phyloP scores from a whole-genome alignment of 768 basidiomycete species.

The Paxillus rubicundulus region DNA sequence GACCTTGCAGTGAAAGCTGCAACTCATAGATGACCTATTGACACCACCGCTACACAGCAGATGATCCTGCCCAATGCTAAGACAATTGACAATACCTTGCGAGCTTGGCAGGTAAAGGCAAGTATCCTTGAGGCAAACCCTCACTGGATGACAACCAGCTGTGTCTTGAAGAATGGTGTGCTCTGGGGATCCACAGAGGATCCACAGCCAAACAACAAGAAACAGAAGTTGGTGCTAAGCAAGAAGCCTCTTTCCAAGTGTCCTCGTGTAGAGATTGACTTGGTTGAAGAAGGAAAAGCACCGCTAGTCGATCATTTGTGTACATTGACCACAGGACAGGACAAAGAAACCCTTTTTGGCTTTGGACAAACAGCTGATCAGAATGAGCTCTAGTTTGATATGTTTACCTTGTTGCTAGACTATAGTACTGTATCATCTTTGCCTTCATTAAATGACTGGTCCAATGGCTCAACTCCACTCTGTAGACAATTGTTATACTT shows the following conservation, averaged over 20 bases:
- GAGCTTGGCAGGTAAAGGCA: no score
- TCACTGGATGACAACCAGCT: neutral
- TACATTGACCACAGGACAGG: neutral
- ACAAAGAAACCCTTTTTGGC: no score
- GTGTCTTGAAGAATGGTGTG: neutral
- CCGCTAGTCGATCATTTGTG: neutral
- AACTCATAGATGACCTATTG: no score
- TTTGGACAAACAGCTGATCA: no score
- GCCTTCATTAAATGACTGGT: neutral
- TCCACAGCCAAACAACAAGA: neutral
- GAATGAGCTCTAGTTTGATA: neutral
- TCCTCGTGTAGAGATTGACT: no score
- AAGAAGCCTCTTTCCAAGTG: no score
- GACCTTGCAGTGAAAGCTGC: no score
- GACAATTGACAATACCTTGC: no score
- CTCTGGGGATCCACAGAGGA: neutral
- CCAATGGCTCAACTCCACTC: neutral
- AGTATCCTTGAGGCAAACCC: neutral
- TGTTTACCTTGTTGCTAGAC: neutral
- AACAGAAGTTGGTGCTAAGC: neutral
- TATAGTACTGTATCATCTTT: neutral
- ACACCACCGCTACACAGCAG: no score
- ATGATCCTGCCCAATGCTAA: no score
- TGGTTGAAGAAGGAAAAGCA: neutral
- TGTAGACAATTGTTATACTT: neutral